phyloP scores from a whole-genome alignment of 441 rosid genomes.

The Populus trichocarpa region DNA sequence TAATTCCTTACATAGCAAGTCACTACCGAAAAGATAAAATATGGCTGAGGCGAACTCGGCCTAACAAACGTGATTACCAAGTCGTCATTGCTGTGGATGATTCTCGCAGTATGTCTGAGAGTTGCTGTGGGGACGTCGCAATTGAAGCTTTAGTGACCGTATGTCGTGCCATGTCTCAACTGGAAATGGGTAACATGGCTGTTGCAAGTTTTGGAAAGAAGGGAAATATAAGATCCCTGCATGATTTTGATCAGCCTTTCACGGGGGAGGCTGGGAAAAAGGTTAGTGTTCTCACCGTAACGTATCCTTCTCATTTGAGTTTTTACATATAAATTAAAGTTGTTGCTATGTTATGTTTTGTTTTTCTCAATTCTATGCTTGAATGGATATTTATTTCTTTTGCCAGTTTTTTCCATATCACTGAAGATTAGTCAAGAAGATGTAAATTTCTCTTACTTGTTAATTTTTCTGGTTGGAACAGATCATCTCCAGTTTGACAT shows the following conservation, averaged over 20 bases:
- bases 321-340: not conserved
- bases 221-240: constrained; percentile 78
- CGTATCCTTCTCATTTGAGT: not conserved
- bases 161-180: constrained; percentile 91
- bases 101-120: constrained; percentile 92
- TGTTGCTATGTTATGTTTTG: not conserved
- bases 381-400: not conserved
- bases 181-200: constrained; percentile 94
- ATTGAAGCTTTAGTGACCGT: constrained; percentile 92
- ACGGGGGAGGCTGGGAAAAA: constrained; percentile 82
- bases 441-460: not conserved
- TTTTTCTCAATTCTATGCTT: not conserved
- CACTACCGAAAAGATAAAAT: constrained; percentile 94
- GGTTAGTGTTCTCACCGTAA: constrained; percentile 37
- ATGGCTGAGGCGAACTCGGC: constrained; percentile 94
- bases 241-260: constrained; percentile 89
- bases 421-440: not conserved
- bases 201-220: constrained; percentile 90
- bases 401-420: not conserved
- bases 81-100: constrained; percentile 95
- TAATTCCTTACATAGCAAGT: constrained; percentile 95
- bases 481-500: constrained; percentile 87
- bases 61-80: constrained; percentile 97
- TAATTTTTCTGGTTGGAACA: constrained; percentile 26
- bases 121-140: constrained; percentile 84